phyloP scores from a whole-genome alignment of 768 basidiomycete species.

The Boletus subcaerulescens region DNA sequence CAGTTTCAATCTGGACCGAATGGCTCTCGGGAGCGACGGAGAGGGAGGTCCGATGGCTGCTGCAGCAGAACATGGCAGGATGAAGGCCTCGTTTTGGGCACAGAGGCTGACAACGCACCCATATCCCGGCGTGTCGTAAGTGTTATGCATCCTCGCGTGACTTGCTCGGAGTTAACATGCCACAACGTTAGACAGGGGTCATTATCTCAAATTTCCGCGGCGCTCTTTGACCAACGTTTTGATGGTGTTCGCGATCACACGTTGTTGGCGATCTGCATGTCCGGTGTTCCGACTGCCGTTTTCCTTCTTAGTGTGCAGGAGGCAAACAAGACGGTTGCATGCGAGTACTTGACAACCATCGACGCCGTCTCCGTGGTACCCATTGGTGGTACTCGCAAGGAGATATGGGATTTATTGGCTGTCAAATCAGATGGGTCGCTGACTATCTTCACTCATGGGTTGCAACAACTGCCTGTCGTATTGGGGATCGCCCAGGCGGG shows the following conservation, averaged over 20 bases:
- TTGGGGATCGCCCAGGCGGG: conserved; percentile 20
- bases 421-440: conserved; percentile 56
- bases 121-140: conserved; percentile 52
- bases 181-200: conserved; percentile 15
- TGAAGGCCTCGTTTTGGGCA: conserved; percentile 75
- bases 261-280: conserved; percentile 55
- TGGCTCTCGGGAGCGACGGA: conserved; percentile 54
- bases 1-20: conserved; percentile 62
- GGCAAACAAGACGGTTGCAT: conserved; percentile 39
- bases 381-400: conserved; percentile 58
- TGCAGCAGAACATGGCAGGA: conserved; percentile 56
- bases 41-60: conserved; percentile 41
- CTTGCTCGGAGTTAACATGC: not conserved
- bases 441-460: conserved; percentile 60
- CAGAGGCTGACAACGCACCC: conserved; percentile 53
- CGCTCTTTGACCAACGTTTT: conserved; percentile 63
- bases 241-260: conserved; percentile 53
- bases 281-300: conserved; percentile 43
- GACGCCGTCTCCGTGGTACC: conserved; percentile 54
- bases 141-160: conserved; percentile 2
- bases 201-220: conserved; percentile 41
- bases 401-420: conserved; percentile 67
- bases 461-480: conserved; percentile 40
- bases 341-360: conserved; percentile 36
- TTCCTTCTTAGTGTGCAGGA: conserved; percentile 47